These are phyloP conservation scores for Xerocomellus chrysenteron DNA, from an alignment of 768 basidiomycete genomes.

Conservation along the genomic window DNA sequence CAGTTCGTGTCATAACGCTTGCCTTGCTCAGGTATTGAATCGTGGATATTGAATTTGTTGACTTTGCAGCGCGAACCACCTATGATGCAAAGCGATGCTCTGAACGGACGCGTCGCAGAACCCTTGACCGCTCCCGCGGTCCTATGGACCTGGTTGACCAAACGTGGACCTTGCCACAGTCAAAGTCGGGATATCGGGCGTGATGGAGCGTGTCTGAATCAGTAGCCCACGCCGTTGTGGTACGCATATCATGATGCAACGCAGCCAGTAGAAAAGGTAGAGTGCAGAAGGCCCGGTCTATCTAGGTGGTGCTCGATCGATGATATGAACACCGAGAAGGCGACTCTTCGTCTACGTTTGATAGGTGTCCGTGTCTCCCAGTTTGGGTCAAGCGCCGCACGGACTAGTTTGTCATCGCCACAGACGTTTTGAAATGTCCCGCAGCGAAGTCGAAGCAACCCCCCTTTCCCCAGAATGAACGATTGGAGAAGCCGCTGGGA, in stretches of 20 bases:
- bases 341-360: background rate
- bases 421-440: conserved; percentile 1
- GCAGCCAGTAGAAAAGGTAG: background rate
- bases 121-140: background rate
- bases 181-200: background rate
- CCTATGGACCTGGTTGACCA: background rate
- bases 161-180: background rate
- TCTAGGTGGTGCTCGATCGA: conserved; percentile 8
- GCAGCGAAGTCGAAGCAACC: conserved; percentile 9
- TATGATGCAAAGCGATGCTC: background rate
- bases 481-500: conserved; percentile 3
- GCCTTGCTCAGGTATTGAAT: conserved; percentile 5
- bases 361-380: conserved; percentile 1
- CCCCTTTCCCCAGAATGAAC: conserved; percentile 1
- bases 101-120: background rate
- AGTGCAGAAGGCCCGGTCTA: background rate
- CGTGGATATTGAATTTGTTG: background rate
- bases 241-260: conserved; percentile 3
- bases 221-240: conserved; percentile 5
- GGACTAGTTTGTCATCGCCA: conserved; percentile 13
- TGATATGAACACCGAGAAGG: conserved; percentile 12
- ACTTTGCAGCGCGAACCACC: background rate
- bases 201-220: background rate
- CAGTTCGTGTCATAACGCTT: background rate
- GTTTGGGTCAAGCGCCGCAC: background rate